Percentiles rank a stretch among this genome's conserved stretches.
Conservation (phyloP, 106 monocot genomes). For the Acanthochlamys bracteata region DNA sequence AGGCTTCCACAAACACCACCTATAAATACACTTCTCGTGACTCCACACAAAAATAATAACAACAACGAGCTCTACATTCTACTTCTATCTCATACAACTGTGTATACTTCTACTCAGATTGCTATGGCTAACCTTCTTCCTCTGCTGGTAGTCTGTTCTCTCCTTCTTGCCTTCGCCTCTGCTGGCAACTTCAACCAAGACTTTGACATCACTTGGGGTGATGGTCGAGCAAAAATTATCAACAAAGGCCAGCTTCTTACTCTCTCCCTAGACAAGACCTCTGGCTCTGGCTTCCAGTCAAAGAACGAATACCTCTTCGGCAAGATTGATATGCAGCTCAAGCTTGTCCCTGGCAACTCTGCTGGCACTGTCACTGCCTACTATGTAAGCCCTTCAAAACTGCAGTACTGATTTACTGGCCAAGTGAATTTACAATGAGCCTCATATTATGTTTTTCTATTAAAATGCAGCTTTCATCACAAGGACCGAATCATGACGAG, state of each 20-base stretch:
- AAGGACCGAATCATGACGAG: constrained; percentile 13
- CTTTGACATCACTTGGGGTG: constrained; percentile 20
- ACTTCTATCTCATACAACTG: too few relatives aligned
- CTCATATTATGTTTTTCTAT: too few relatives aligned
- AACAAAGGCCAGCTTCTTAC: constrained; percentile 7
- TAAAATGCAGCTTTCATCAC: constrained; percentile 12
- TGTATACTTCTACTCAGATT: too few relatives aligned
- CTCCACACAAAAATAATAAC: too few relatives aligned
- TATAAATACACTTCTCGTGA: not conserved
- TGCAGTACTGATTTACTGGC: too few relatives aligned
- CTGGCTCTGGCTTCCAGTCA: constrained; percentile 19
- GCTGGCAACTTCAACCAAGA: constrained; percentile 6
- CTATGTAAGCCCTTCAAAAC: constrained; percentile 16
- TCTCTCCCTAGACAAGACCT: constrained; percentile 13
- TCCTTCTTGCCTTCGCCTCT: not conserved
- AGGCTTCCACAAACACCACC: not conserved
- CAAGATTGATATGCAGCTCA: constrained; percentile 20
- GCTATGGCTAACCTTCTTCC: too few relatives aligned
- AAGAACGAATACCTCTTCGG: constrained; percentile 19
- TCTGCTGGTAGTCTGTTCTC: not conserved
- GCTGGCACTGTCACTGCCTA: constrained; percentile 27
- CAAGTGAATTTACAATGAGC: too few relatives aligned
- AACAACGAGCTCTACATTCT: too few relatives aligned
- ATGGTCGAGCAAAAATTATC: not conserved
- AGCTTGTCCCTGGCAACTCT: constrained; percentile 28